Evolutionary conservation across 83 land plant species (phyloP), one percentile per base, ranked within the genome.

Genomic region (Larix sibirica): DNA sequence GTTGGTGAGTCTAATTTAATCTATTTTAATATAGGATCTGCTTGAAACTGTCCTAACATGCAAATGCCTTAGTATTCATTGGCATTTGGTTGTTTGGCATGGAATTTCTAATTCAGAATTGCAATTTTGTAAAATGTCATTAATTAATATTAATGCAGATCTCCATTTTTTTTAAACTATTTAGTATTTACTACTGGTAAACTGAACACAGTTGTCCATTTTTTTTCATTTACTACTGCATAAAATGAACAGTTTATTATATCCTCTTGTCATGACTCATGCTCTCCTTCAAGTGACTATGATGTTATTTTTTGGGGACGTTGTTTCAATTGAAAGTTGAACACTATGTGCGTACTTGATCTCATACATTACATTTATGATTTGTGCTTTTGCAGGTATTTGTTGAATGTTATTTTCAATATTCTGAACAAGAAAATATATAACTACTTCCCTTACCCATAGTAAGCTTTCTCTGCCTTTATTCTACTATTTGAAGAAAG

Each of bases 371-470:
- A 8, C 77, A 42, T 42, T 42, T 40, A 56, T 36, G 38, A 21
- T 36, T 59, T 2, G 62, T 73, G 71, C 65, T 83, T 75, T 81
- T 89, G 81, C 95, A 95, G 99, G 99, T 97, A 97, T 81, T 93
- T 97, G 79, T 78, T 97, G 81, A 97, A 97, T 79, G 99, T 97
- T 86, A 97, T 97, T 36, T 97, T 97, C 93, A 97, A 97, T 93
- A 97, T 97, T 9, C 80, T 97, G 75, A 97, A 97, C 97, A 97
- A 97, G 95, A 97, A 94, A 87, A 92, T 97, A 66, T 97, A 97
- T 93, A 97, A 97, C 81, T 97, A 97, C 84, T 97, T 97, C 84
- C 98, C 98, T 8, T 97, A 91, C 73, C 99, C 99, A 33, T 97
- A 97, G 99, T 97, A 88, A 87, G 99, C 77, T 38, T 21, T 58